Percentiles rank a stretch among this genome's conserved stretches.
Conservation (phyloP, 2,329 filamentous ascomycete genomes). For the Trichoderma brevicompactum region DNA sequence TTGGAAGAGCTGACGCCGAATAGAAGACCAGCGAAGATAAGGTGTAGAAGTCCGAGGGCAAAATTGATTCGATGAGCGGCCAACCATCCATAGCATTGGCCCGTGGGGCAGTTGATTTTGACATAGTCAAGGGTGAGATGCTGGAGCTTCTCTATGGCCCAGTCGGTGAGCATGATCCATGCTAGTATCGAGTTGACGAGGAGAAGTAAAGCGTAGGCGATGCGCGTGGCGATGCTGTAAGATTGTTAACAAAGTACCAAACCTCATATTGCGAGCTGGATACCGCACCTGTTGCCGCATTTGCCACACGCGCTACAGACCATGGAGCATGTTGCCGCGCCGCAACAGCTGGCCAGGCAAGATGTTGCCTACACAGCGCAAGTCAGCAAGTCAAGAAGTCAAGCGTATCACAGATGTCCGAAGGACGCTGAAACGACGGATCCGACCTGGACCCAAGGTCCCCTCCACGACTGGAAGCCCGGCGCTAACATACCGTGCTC, state of each 20-base stretch:
- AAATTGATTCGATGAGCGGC: conserved; percentile 98
- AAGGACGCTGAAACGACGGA: not conserved
- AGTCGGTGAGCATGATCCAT: conserved; percentile 99
- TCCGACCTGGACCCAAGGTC: not conserved
- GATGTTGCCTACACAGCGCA: conserved; percentile 64
- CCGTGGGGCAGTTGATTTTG: conserved; percentile 88
- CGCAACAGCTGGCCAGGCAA: conserved; percentile 88
- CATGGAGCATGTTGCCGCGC: conserved; percentile 93
- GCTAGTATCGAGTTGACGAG: conserved; percentile 95
- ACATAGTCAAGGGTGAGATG: conserved; percentile 93
- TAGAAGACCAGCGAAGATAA: conserved; percentile 81
- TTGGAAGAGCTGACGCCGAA: conserved; percentile 86
- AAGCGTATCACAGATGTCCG: not conserved
- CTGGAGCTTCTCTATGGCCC: conserved; percentile 95
- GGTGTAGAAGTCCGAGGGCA: conserved; percentile 90
- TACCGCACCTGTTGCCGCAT: conserved; percentile 82
- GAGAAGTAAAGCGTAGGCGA: conserved; percentile 92
- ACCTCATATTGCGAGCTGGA: not conserved
- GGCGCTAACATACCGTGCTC: conserved; percentile 69
- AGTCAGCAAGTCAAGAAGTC: not conserved
- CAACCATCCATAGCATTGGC: conserved; percentile 92
- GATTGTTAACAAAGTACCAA: not conserved
- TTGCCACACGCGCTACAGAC: conserved; percentile 96
- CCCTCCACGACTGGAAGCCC: not conserved
- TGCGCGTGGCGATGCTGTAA: conserved; percentile 86